Conservation (phyloP, 345 rosid genomes). For the Bruguiera sexangula region DNA sequence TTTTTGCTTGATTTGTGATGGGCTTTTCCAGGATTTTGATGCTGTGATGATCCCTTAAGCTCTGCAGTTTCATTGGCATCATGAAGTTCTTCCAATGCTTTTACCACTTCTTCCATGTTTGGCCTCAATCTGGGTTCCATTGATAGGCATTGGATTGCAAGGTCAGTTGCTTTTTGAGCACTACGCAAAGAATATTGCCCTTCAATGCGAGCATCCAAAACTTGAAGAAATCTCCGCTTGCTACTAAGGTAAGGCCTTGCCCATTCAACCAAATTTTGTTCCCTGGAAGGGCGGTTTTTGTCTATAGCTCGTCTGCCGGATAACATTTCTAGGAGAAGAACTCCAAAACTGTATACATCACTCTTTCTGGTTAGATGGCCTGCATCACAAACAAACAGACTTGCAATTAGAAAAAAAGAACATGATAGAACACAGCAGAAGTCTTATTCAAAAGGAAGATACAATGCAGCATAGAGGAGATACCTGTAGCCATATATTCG, state of each 20-base stretch:
- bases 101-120: conserved; percentile 18
- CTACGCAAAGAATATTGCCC: conserved; percentile 24
- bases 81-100: conserved; percentile 38
- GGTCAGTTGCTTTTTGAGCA: conserved; percentile 14
- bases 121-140: conserved; percentile 24
- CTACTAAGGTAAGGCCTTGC: conserved; percentile 29
- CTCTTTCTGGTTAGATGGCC: conserved; percentile 32
- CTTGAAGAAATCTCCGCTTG: conserved; percentile 26
- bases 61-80: conserved; percentile 24
- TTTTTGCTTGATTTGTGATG: conserved; percentile 17
- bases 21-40: conserved; percentile 18
- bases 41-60: conserved; percentile 11
- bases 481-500: conserved; percentile 37
- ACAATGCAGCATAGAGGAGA: neutral
- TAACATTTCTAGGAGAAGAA: conserved; percentile 30
- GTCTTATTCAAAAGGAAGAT: too few relatives aligned
- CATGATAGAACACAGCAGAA: neutral
- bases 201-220: conserved; percentile 31
- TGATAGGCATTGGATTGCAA: conserved; percentile 29
- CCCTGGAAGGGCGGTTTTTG: conserved; percentile 27
- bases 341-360: conserved; percentile 34
- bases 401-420: neutral
- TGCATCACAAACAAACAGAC: conserved; percentile 9
- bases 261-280: conserved; percentile 32
- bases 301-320: conserved; percentile 34